Evolutionary conservation across 257 asterid genomes (phyloP), one percentile per base, ranked within the genome.

Genomic region (Ehretia macrophylla): DNA sequence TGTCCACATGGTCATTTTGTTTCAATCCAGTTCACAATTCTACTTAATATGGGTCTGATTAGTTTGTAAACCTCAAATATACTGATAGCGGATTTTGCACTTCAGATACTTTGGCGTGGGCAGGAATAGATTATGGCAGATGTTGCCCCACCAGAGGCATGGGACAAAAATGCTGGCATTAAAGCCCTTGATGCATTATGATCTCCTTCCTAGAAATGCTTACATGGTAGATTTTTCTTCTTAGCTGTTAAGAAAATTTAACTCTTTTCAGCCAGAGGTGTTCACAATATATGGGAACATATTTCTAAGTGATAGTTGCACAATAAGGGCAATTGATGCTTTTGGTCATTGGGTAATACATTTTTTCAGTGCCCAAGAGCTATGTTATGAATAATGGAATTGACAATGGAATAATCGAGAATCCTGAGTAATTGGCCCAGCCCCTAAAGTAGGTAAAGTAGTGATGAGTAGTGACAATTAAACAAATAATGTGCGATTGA

Each of bases 91-190:
- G 20, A 55, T 72, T 21, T 84, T 62, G 51, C 62, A 72, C 40
- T 75, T 68, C 81, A 91, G 98, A 77, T 91, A 63, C 86, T 83
- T 65, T 80, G 95, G 90, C 83, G 88, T 51, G 94, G 91, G 55
- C 86, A 87, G 64, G 96, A 85, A 70, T 70, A 78, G 71, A 71
- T 87, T 58, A 83, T 85, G 90, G 70, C 85, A 56, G 90, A 83
- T 51, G 86, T 77, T 60, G 75, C 88, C 35, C 61, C 87, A 27
- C 84, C 93, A 8, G 95, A 85, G 66, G 87, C 70, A 10, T 85
- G 95, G 95, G 95, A 87, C 75, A 87, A 79, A 73, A 74, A 69
- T 27, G 87, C 96, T 38, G 91, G 95, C 54, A 80, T 83, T 55
- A 72, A 59, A 73, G 78, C 67, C 22, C 71, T 76, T 20, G 95